Evolutionary conservation across 2,329 filamentous ascomycete genomes (phyloP), one percentile per base, ranked within the genome.

Genomic region (Daldinia eschscholtzii): DNA sequence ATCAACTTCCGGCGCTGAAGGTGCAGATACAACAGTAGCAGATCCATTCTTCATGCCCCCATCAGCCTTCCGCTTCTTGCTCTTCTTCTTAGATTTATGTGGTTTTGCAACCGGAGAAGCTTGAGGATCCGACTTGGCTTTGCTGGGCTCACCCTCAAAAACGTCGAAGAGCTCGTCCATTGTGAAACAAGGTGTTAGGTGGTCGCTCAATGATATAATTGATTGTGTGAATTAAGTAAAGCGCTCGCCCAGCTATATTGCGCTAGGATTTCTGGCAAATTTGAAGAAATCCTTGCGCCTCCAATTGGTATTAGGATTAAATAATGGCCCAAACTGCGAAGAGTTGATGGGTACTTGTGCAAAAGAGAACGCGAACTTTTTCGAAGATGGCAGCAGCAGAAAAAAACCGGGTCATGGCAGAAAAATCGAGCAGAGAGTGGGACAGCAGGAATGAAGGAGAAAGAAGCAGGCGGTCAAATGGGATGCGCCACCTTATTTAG

Each of bases 41-140:
- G 72, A 63, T 33, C 76, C 79, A 74, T 82, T 82, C 77, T 94
- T 95, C 72, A 93, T 88, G 67, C 89, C 88, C 69, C 93, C 93
- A 79, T 94, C 94, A 42, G 91, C 91, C 80, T 93, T 93, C 80
- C 94, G 89, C 86, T 98, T 97, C 83, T 94, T 96, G 82, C 84
- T 92, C 75, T 79, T 82, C 73, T 83, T 85, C 70, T 85, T 87
- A 20, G 83, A 75, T 72, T 78, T 81, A 5, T 78, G 77, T 75
- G 74, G 13, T 55, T 81, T 85, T 56, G 78, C 70, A 64, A 68
- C 73, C 68, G 62, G 72, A 64, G 75, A 62, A 30, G 75, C 48
- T 46, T 77, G 75, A 63, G 74, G 71, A 67, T 79, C 75, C 64
- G 76, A 70, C 61, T 85, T 81, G 69, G 81, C 78, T 72, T 86